These are phyloP conservation scores for Candida anutae DNA, from an alignment of 1,139 yeast species.

Conservation along the genomic window DNA sequence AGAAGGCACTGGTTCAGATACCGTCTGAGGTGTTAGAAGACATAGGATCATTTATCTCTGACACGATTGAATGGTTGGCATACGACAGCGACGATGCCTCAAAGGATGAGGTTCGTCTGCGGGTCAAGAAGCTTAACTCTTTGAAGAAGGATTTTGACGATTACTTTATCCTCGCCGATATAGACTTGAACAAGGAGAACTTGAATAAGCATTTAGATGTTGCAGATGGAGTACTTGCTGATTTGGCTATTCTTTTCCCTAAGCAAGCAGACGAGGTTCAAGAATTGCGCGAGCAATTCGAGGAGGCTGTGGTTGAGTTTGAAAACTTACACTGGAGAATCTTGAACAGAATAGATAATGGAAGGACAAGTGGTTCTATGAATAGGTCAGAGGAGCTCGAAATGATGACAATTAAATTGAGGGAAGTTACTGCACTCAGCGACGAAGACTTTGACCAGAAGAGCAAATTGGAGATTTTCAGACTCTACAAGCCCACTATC, in stretches of 20 bases:
- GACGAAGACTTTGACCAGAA: slow-evolving; percentile 19
- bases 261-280: slow-evolving; percentile 38
- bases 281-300: slow-evolving; percentile 32
- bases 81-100: slow-evolving; percentile 57
- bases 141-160: slow-evolving; percentile 16
- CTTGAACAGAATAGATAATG: slow-evolving; percentile 28
- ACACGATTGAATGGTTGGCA: slow-evolving; percentile 72
- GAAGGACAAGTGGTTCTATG: slow-evolving; percentile 29
- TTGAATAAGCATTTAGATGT: slow-evolving; percentile 35
- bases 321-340: slow-evolving; percentile 41
- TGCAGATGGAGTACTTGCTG: slow-evolving; percentile 30
- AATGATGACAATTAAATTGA: slow-evolving; percentile 22
- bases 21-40: slow-evolving; percentile 23
- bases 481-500: slow-evolving; percentile 24
- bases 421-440: slow-evolving; percentile 19
- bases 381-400: slow-evolving; percentile 26
- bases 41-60: slow-evolving; percentile 26
- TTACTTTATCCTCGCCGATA: slow-evolving; percentile 16
- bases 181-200: slow-evolving; percentile 27
- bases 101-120: slow-evolving; percentile 28
- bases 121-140: slow-evolving; percentile 12
- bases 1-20: slow-evolving; percentile 25
- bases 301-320: slow-evolving; percentile 37
- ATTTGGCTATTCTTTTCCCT: slow-evolving; percentile 37
- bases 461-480: slow-evolving; percentile 28